Evolutionary conservation across 2,329 filamentous ascomycete species (phyloP), one percentile per base, ranked within the genome.

Genomic region (Juglanconis juglandina): DNA sequence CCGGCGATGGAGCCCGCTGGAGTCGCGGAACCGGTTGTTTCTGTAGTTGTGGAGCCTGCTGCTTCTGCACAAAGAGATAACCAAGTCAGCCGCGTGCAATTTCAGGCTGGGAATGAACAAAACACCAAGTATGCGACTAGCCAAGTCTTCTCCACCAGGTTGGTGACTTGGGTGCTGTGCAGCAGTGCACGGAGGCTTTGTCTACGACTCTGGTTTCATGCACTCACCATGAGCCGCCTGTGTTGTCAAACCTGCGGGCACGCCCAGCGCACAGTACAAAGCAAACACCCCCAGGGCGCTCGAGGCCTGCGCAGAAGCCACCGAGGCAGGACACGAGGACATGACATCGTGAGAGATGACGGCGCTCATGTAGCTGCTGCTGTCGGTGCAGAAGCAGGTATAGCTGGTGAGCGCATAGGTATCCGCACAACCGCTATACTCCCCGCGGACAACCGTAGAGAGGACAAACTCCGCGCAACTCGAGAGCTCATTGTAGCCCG

Each of bases 371-470:
- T 39, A 52, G n/a, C 49, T 56, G 32, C 51, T 60, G 55, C 59
- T 63, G 24, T 51, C 53, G 35, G 58, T 63, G 58, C 65, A 67
- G 58, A 67, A 67, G 46, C 65, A 67, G 11, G 42, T 53, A 30
- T 60, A 67, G 14, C 61, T 65, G 7, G 65, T 67, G n/a, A 53
- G 48, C 7, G 50, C 52, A 5, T 57, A 41, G 14, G 51, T 57
- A 53, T 67, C 65, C 10, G 62, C 62, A 37, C 64, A 67, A 30
- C 65, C 65, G 14, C 59, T 55, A 10, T 33, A 54, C 54, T 65
- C 59, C 30, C 53, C 55, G 14, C 65, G 58, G 24, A 66, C 64
- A 46, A 67, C 50, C 24, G 56, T 61, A 44, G 59, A 63, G 24
- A 67, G 47, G 34, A 63, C 61, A 6, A 53, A 54, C 13, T 58